Conservation (phyloP, 2,329 filamentous ascomycete genomes). For the Coniochaeta prunicola region DNA sequence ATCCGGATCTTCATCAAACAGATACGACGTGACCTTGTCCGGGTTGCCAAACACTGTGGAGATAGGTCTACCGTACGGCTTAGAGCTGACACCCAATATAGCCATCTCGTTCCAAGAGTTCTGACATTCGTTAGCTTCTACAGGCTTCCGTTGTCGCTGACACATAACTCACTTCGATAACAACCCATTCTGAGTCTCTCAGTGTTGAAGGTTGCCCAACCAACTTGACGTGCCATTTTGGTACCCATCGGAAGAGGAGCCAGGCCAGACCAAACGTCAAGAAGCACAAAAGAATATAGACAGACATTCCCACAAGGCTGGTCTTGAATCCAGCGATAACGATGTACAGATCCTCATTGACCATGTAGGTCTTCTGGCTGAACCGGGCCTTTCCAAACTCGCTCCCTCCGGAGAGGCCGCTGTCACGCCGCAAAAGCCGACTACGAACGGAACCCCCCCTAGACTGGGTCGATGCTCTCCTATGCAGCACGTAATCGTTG, state of each 20-base stretch:
- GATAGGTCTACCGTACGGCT: constrained; percentile 45
- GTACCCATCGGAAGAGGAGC: constrained; percentile 83
- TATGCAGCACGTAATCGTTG: constrained; percentile 43
- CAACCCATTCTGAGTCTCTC: constrained; percentile 78
- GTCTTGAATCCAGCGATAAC: constrained; percentile 89
- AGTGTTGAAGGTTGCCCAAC: constrained; percentile 64
- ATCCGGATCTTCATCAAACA: constrained; percentile 63
- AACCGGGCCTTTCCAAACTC: constrained; percentile 54
- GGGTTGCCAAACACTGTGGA: constrained; percentile 61
- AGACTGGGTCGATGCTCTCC: constrained; percentile 56
- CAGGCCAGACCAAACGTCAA: constrained; percentile 72
- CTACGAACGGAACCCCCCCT: constrained; percentile 49
- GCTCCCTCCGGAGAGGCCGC: constrained; percentile 61
- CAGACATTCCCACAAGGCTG: constrained; percentile 57
- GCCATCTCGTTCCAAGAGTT: constrained; percentile 95
- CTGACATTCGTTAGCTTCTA: constrained; percentile 24
- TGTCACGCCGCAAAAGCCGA: constrained; percentile 66
- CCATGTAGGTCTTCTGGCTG: constrained; percentile 88
- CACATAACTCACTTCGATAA: constrained; percentile 53
- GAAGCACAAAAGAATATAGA: constrained; percentile 66
- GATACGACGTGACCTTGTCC: constrained; percentile 49
- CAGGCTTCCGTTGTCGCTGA: background rate
- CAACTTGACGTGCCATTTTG: constrained; percentile 74
- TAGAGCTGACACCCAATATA: constrained; percentile 59
- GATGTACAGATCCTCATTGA: constrained; percentile 88